Conservation (phyloP, 805 yeast species). For the Yarrowia sp. region DNA sequence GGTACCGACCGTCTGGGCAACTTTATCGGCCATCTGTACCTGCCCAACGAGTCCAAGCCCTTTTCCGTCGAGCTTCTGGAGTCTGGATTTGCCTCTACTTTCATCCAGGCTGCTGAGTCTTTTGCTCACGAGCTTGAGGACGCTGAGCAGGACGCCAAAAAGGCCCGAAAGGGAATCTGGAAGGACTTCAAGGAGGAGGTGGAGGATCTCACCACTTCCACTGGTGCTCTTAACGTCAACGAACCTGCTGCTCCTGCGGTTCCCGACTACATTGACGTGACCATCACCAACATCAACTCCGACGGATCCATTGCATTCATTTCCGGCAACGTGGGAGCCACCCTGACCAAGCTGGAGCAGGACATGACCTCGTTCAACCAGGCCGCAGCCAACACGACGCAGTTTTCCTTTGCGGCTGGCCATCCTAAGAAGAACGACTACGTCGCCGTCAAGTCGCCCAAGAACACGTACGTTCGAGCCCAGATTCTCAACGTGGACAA, state of each 20-base stretch:
- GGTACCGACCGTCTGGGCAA: conserved; percentile 76
- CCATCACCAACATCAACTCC: conserved; percentile 35
- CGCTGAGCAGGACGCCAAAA: conserved; percentile 62
- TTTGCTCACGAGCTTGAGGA: conserved; percentile 49
- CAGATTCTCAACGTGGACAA: conserved; percentile 48
- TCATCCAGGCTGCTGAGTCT: conserved; percentile 39
- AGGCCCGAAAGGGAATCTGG: conserved; percentile 64
- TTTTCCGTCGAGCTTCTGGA: conserved; percentile 32
- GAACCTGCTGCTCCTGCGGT: conserved; percentile 28
- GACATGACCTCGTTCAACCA: conserved; percentile 35
- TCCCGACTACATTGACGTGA: conserved; percentile 39
- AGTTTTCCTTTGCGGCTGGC: conserved; percentile 31
- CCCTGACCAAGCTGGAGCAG: conserved; percentile 30
- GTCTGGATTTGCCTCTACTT: conserved; percentile 33
- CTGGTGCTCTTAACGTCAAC: conserved; percentile 22
- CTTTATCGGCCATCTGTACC: conserved; percentile 66
- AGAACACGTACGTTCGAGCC: conserved; percentile 59
- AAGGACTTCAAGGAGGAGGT: conserved; percentile 27
- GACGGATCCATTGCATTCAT: conserved; percentile 36
- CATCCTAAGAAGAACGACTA: conserved; percentile 50
- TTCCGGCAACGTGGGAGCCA: conserved; percentile 27
- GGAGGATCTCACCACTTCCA: conserved; percentile 26
- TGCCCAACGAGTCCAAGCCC: conserved; percentile 49
- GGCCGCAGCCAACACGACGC: conserved; percentile 36
- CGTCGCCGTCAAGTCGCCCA: conserved; percentile 52